Percentiles rank a stretch among this genome's conserved stretches.
Evolutionary conservation across 179 eudicot genomes (phyloP).

Genomic region (Carnegiea gigantea): DNA sequence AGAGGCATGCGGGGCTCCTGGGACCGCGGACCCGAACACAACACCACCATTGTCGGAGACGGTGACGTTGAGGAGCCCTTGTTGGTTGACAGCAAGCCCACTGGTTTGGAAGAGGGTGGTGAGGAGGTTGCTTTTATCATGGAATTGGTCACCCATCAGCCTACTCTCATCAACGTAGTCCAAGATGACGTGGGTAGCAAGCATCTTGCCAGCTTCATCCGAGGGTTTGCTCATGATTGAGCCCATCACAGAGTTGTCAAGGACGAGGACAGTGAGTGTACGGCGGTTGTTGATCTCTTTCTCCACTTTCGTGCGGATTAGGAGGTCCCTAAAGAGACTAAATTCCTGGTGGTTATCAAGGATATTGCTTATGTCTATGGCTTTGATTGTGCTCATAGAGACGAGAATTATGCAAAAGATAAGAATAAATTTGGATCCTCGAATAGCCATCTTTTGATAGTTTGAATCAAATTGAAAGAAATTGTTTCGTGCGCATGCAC

Average conservation of each 20-base stretch:
- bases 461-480: background rate
- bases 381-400: constrained; percentile 22
- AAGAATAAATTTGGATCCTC: constrained; percentile 3
- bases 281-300: constrained; percentile 36
- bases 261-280: constrained; percentile 58
- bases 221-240: constrained; percentile 24
- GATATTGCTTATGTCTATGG: constrained; percentile 49
- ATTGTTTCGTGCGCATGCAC: background rate
- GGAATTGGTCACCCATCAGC: constrained; percentile 16
- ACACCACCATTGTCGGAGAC: constrained; percentile 20
- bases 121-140: constrained; percentile 13
- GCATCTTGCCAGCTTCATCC: constrained; percentile 16
- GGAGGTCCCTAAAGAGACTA: constrained; percentile 40
- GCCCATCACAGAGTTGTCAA: constrained; percentile 34
- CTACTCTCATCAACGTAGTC: constrained; percentile 49
- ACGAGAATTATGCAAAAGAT: constrained; percentile 13
- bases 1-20: constrained; percentile 35
- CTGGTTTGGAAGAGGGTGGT: constrained; percentile 47
- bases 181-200: constrained; percentile 48
- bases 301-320: constrained; percentile 38
- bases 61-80: constrained; percentile 46
- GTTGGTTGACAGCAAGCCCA: constrained; percentile 37
- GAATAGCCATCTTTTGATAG: constrained; percentile 32
- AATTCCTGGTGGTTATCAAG: constrained; percentile 34
- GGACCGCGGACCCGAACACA: constrained; percentile 37